A percentile compares a stretch with the other conserved stretches of the same genome.
phyloP scores from a whole-genome alignment of 2,329 filamentous ascomycete species.

The Monilinia fructicola region DNA sequence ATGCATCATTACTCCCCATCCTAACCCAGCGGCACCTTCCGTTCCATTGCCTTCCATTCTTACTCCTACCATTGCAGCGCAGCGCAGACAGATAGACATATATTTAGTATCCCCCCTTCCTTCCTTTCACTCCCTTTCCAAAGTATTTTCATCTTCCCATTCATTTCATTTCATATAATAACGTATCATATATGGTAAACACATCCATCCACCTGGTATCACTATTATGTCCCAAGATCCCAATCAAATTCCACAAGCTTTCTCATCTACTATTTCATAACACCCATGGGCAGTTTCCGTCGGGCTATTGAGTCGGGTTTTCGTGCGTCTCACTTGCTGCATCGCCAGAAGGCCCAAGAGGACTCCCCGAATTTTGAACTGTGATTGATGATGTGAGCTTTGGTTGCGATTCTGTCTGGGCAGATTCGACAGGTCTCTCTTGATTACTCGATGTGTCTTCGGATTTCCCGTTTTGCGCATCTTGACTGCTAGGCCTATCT shows the following conservation, averaged over 20 bases:
- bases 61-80: constrained; percentile 6
- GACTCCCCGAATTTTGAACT: background rate
- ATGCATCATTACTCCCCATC: constrained; percentile 16
- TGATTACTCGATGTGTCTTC: constrained; percentile 27
- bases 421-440: background rate
- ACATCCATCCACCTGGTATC: constrained; percentile 19
- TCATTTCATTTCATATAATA: constrained; percentile 7
- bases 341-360: background rate
- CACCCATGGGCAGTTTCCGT: constrained; percentile 3
- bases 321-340: constrained; percentile 3
- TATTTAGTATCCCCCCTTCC: background rate
- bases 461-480: constrained; percentile 31
- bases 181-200: constrained; percentile 19
- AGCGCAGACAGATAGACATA: background rate
- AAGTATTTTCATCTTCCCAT: constrained; percentile 3
- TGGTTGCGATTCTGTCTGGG: background rate
- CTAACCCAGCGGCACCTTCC: background rate
- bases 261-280: constrained; percentile 18
- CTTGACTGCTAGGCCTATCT: constrained; percentile 36
- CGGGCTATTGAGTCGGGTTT: background rate
- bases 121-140: constrained; percentile 16
- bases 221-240: constrained; percentile 7
- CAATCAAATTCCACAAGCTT: background rate
- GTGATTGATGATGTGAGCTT: background rate
- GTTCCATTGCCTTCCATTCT: background rate